Evolutionary conservation across 305 asterid species (phyloP), one percentile per base, ranked within the genome.

Genomic region (Petunia hybrid): DNA sequence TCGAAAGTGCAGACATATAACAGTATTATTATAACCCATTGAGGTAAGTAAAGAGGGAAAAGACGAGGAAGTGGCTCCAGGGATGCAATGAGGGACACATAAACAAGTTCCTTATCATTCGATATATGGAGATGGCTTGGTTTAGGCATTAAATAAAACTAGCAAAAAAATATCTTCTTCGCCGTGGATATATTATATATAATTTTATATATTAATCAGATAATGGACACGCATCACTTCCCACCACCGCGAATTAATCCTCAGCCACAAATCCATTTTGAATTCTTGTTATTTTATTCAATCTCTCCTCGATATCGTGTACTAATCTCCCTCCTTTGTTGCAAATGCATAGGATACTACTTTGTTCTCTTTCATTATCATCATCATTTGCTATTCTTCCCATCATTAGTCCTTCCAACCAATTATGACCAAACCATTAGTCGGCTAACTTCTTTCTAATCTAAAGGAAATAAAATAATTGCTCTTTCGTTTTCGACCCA

Each of bases 221-320:
- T 57, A 57, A 57, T 57, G 36, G 79, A 77, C 56, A 59, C 4
- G 41, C 59, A 16, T 14, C 77, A 55, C 43, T 3, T 12, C 38
- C 36, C 9, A 9, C 56, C 60, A 67, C 85, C 83, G 85, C 77
- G 14, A 43, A 64, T 81, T 84, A 61, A 56, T 82, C 70, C 83
- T 65, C 81, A 41, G 70, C 87, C 87, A 85, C 85, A 82, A 64
- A n/a, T 64, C 80, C 57, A 3, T 38, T 78, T 69, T 80, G 31
- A 10, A 5, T 40, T 63, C 9, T 9, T 22, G 63, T 31, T 51
- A 22, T 6, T 40, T 51, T 65, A 65, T 71, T 12, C 71, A 4
- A 40, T 9, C 16, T 10, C 40, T 57, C 8, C 22, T 38, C 78
- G 35, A 38, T 13, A 59, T 8, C 42, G 4, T 16, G n/a, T 14